A percentile compares a stretch with the other conserved stretches of the same genome.
phyloP scores from a whole-genome alignment of 768 basidiomycete genomes.

The Lyophyllum atratum region DNA sequence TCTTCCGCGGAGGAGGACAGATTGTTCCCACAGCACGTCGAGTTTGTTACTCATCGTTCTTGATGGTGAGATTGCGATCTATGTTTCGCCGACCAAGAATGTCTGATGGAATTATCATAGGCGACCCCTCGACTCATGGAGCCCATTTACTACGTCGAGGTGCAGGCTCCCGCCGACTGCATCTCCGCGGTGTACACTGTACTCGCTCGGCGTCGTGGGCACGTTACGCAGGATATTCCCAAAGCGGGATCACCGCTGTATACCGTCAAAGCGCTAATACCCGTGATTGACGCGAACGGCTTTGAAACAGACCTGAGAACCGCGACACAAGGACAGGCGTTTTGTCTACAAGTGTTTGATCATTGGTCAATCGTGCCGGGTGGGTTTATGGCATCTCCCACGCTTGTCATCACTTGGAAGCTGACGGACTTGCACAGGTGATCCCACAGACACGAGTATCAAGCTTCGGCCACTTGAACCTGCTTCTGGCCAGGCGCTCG shows the following conservation, averaged over 20 bases:
- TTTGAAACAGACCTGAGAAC: slow-evolving; percentile 98
- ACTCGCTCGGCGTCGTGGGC: slow-evolving; percentile 97
- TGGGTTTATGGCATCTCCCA: slow-evolving; percentile 39
- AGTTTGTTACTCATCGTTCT: slow-evolving; percentile 98
- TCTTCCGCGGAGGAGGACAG: slow-evolving; percentile 97
- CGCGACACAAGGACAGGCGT: slow-evolving; percentile 99
- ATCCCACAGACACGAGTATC: slow-evolving; percentile 97
- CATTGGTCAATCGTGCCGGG: slow-evolving; percentile 99
- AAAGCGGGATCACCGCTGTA: slow-evolving; percentile 98
- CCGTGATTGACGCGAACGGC: slow-evolving; percentile 97
- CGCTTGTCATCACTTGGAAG: slow-evolving; percentile 16
- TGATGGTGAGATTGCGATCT: slow-evolving; percentile 70
- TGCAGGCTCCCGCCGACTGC: slow-evolving; percentile 98
- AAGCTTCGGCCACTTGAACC: slow-evolving; percentile 96
- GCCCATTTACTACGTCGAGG: slow-evolving; percentile 98
- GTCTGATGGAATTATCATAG: slow-evolving; percentile 38
- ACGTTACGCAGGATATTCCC: slow-evolving; percentile 97
- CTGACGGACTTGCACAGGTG: slow-evolving; percentile 53
- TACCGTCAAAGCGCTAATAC: slow-evolving; percentile 97
- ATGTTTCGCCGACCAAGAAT: slow-evolving; percentile 5
- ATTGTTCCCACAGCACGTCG: slow-evolving; percentile 98
- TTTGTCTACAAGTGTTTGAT: slow-evolving; percentile 96
- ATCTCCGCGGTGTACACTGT: slow-evolving; percentile 99
- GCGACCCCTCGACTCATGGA: slow-evolving; percentile 96
- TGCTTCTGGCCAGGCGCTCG: slow-evolving; percentile 93